phyloP scores from a whole-genome alignment of 106 monocot species.

The Cymbidium sinense region DNA sequence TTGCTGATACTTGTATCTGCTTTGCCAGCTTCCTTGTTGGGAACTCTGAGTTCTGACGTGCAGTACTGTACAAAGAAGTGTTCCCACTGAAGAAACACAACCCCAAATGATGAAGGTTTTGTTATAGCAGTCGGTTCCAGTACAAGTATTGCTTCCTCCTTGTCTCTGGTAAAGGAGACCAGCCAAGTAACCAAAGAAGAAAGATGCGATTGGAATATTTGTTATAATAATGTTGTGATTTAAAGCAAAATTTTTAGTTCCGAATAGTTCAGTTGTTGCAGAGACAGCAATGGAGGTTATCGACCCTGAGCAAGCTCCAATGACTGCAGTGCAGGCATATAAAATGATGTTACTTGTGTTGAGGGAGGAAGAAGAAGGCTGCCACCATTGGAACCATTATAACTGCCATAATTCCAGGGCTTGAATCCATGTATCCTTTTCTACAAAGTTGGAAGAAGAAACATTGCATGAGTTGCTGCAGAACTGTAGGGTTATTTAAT shows the following conservation, averaged over 20 bases:
- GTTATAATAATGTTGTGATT: constrained; percentile 72
- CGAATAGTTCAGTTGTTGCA: constrained; percentile 64
- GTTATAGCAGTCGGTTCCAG: constrained; percentile 39
- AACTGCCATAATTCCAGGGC: constrained; percentile 38
- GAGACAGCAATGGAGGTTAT: constrained; percentile 57
- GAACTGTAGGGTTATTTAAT: no score
- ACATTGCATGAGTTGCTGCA: no score
- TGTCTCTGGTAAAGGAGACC: constrained; percentile 52
- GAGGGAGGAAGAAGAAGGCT: constrained; percentile 39
- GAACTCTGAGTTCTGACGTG: constrained; percentile 26
- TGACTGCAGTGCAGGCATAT: constrained; percentile 37
- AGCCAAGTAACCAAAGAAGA: constrained; percentile 62
- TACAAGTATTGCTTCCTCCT: constrained; percentile 21
- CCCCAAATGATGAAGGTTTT: constrained; percentile 62
- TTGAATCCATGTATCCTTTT: constrained; percentile 19
- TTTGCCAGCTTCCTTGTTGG: not conserved
- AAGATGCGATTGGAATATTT: constrained; percentile 73
- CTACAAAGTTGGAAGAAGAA: constrained; percentile 10
- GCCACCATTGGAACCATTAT: constrained; percentile 48
- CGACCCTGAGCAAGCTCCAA: constrained; percentile 56
- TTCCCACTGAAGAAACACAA: constrained; percentile 35
- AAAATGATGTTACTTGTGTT: constrained; percentile 22
- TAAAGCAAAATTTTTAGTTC: constrained; percentile 47
- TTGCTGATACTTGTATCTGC: no score
- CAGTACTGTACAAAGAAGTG: constrained; percentile 30